Evolutionary conservation across 768 basidiomycete genomes (phyloP), one percentile per base, ranked within the genome.

Genomic region (Lanmaoa pseudosensibilis): DNA sequence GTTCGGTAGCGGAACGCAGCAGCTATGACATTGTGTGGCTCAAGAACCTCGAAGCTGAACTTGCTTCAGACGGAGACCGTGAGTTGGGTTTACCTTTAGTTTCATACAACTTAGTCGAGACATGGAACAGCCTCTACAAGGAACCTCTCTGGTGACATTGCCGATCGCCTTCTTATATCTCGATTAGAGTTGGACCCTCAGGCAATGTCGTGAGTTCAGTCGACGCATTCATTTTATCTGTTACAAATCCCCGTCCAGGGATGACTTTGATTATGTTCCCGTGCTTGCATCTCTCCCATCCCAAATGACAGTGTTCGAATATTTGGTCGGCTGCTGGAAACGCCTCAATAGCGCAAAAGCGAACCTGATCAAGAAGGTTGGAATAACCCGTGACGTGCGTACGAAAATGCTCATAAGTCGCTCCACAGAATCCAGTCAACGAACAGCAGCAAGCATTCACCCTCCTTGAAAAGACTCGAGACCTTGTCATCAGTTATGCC

Each of bases 281-380:
- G 85, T 91, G 18, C 71, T 92, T 1, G 89, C 89, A 3, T 88
- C 88, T 23, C 75, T 98, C 18, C 92, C 94, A 10, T 61, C 82
- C 9, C 73, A 85, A 52, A 85, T 93, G 70, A 94, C 95, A 0
- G 80, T 84, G 0, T 93, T 96, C 56, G 92, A 97, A 66, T 98
- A 93, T 69, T 79, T 99, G 23, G 81, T 92, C 10, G 88, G 88
- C 19, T 88, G 90, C 65, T 99, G 96, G 96, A 94, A 92, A 73
- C 83, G 95, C n/a, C 62, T 90, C 40, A 88, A 90, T 59, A 59
- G 73, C 8, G 79, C 79, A 15, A 77, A 79, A 56, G 72, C 78
- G 38, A 74, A 78, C 18, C 67, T 91, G 21, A 57, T 83, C 43
- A 91, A 87, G 67, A 89, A 84, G 83, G 90, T 86, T 40, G 32